Conservation (phyloP, 2,329 filamentous ascomycete species). For the Aspergillus carbonarius region DNA sequence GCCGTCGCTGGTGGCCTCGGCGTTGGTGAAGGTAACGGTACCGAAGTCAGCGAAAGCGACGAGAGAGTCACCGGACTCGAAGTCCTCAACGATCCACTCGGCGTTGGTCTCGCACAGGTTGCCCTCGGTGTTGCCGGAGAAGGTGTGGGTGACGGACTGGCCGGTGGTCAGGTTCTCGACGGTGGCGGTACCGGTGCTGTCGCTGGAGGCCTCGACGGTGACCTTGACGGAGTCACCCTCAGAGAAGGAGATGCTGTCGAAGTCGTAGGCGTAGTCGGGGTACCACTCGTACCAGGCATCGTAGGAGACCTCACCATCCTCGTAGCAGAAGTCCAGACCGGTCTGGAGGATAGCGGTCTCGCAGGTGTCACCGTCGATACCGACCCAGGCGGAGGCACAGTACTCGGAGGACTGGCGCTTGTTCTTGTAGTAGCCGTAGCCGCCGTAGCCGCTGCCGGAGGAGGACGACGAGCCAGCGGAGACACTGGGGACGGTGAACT, state of each 20-base stretch:
- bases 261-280: constrained; percentile 56
- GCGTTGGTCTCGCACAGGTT: constrained; percentile 56
- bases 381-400: constrained; percentile 57
- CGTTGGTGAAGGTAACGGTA: constrained; percentile 47
- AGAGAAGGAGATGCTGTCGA: constrained; percentile 46
- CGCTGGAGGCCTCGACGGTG: constrained; percentile 44
- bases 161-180: constrained; percentile 54
- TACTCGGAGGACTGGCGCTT: constrained; percentile 29
- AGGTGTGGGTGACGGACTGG: constrained; percentile 51
- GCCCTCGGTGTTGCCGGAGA: constrained; percentile 42
- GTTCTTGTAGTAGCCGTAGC: background rate
- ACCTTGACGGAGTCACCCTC: constrained; percentile 46
- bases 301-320: constrained; percentile 44
- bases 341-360: constrained; percentile 55
- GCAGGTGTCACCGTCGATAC: constrained; percentile 61
- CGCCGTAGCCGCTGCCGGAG: constrained; percentile 23
- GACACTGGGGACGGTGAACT: constrained; percentile 53
- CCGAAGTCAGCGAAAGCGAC: constrained; percentile 51
- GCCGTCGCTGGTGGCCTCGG: constrained; percentile 33
- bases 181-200: constrained; percentile 44
- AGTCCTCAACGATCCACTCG: constrained; percentile 58
- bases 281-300: constrained; percentile 63
- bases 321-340: constrained; percentile 55
- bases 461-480: constrained; percentile 31
- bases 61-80: constrained; percentile 35